A percentile compares a stretch with the other conserved stretches of the same genome.
phyloP scores from a whole-genome alignment of 2,329 filamentous ascomycete genomes.

The Alternaria incomplexa region DNA sequence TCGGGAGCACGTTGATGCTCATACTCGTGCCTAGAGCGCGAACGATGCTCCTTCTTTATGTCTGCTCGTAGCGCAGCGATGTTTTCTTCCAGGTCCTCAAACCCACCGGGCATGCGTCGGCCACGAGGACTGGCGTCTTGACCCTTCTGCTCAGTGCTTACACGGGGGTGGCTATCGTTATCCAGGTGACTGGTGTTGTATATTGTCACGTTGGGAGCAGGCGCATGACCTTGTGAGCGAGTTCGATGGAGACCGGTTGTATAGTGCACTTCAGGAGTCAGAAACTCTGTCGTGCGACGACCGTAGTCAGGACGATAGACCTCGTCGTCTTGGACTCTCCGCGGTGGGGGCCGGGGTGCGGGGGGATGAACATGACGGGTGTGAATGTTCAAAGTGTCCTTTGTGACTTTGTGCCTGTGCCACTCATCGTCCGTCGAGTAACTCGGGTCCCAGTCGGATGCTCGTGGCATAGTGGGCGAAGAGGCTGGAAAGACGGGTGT shows the following conservation, averaged over 20 bases:
- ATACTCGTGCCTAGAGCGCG: conserved; percentile 32
- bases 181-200: conserved; percentile 53
- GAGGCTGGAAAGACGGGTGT: not conserved
- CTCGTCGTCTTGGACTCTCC: conserved; percentile 24
- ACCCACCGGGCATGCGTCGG: conserved; percentile 43
- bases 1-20: conserved; percentile 19
- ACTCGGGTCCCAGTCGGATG: conserved; percentile 33
- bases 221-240: conserved; percentile 52
- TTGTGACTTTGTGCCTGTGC: conserved; percentile 16
- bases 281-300: conserved; percentile 38
- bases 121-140: conserved; percentile 36
- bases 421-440: conserved; percentile 41
- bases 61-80: conserved; percentile 39
- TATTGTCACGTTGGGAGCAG: conserved; percentile 55
- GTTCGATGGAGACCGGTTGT: conserved; percentile 50
- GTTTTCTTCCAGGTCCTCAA: conserved; percentile 43
- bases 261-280: conserved; percentile 37
- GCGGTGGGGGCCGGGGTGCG: conserved; percentile 18
- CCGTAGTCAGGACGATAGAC: conserved; percentile 23
- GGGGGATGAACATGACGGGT: conserved; percentile 39
- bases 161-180: conserved; percentile 42
- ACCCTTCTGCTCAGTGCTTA: conserved; percentile 40
- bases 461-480: conserved; percentile 26
- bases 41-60: conserved; percentile 30
- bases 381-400: conserved; percentile 25